A percentile compares a stretch with the other conserved stretches of the same genome.
These are phyloP conservation scores for Fraxinus anomala DNA, from an alignment of 257 asterid genomes.

Conservation along the genomic window DNA sequence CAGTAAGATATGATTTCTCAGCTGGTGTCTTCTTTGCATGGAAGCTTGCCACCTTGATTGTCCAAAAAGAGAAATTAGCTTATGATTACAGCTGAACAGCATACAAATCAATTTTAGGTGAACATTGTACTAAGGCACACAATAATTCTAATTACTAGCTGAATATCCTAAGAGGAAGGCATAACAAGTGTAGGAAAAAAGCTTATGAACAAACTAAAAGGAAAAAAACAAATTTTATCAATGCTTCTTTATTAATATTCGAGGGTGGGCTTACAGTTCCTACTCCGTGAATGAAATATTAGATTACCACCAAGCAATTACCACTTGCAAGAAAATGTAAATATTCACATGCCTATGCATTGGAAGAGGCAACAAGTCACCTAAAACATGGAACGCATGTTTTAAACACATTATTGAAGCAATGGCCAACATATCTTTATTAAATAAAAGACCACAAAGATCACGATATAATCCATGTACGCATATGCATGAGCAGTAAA, in stretches of 20 bases:
- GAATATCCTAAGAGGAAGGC: slow-evolving; percentile 1
- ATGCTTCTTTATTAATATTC: neutral
- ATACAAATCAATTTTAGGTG: neutral
- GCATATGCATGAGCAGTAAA: neutral
- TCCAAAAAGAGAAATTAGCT: slow-evolving; percentile 25
- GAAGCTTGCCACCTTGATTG: slow-evolving; percentile 63
- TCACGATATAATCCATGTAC: neutral
- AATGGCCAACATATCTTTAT: neutral
- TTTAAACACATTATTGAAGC: neutral
- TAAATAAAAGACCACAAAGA: neutral
- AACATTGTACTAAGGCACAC: neutral
- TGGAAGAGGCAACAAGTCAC: neutral
- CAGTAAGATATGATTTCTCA: slow-evolving; percentile 71
- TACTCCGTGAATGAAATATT: neutral
- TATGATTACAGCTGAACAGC: slow-evolving; percentile 22
- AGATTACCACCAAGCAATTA: neutral
- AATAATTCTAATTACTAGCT: neutral
- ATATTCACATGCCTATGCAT: neutral
- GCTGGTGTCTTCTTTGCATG: slow-evolving; percentile 75
- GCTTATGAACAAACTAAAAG: neutral
- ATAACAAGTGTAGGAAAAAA: slow-evolving; percentile 1
- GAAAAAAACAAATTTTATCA: neutral
- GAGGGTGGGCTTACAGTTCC: slow-evolving; percentile 5
- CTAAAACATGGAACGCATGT: neutral
- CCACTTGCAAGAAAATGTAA: neutral